These are phyloP conservation scores for Hericium alpestre DNA, from an alignment of 768 basidiomycete species.

Conservation along the genomic window DNA sequence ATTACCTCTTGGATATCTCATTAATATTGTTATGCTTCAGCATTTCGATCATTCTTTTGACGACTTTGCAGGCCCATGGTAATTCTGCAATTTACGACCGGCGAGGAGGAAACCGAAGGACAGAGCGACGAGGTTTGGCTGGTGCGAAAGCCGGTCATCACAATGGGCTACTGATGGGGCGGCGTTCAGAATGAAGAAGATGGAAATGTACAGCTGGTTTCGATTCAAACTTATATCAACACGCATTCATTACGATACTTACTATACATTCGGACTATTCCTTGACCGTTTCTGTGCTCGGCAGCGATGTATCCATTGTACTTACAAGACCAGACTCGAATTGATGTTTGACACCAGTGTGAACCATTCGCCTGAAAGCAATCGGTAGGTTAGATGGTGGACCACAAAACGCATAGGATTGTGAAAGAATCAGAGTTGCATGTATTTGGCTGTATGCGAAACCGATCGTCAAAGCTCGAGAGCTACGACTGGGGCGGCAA, in stretches of 20 bases:
- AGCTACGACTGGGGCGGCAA: constrained; percentile 5
- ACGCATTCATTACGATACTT: background rate
- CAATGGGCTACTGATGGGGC: too few species aligned
- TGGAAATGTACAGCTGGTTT: too few species aligned
- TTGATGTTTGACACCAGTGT: background rate
- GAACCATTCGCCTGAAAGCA: background rate
- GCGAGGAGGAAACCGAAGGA: too few species aligned
- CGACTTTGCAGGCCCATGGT: too few species aligned
- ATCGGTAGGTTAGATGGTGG: background rate
- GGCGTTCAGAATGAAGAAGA: too few species aligned
- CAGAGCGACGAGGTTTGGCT: too few species aligned
- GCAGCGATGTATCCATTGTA: background rate
- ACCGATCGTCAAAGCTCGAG: constrained; percentile 2
- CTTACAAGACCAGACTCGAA: background rate
- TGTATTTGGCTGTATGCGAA: constrained; percentile 2
- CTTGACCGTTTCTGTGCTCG: background rate
- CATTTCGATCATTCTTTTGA: too few species aligned
- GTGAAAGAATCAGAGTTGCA: constrained; percentile 5
- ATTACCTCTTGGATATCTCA: too few species aligned
- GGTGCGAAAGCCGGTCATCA: too few species aligned
- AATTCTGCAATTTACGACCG: too few species aligned
- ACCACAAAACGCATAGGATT: background rate
- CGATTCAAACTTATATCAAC: background rate
- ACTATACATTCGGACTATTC: background rate
- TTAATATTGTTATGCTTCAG: too few species aligned